Conservation (phyloP, 129 eudicot species). For the Oenanthe sinensis region DNA sequence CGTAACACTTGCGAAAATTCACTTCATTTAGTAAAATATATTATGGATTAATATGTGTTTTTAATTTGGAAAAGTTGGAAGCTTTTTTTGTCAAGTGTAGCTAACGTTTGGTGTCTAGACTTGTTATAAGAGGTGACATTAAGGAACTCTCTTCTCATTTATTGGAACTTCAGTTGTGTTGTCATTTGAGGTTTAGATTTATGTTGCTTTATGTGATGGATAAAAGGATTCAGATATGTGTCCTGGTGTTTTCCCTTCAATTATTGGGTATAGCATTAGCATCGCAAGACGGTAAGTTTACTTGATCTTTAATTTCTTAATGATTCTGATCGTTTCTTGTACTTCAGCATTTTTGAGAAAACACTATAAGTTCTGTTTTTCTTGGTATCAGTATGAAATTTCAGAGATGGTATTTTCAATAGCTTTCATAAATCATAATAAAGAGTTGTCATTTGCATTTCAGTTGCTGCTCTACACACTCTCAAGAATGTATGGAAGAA, state of each 20-base stretch:
- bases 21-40: not conserved
- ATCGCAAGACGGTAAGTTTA: conserved; percentile 14
- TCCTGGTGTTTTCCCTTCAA: conserved; percentile 8
- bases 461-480: conserved; percentile 45
- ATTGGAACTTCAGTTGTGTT: not conserved
- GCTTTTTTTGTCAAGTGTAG: not conserved
- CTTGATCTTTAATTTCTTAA: not conserved
- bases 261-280: conserved; percentile 7
- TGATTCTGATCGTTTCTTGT: not conserved
- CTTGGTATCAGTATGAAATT: not conserved
- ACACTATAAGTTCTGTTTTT: not conserved
- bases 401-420: not conserved
- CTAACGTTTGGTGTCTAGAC: not conserved
- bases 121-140: not conserved
- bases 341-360: no score
- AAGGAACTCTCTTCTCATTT: not conserved
- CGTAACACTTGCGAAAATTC: no score
- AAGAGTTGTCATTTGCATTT: conserved; percentile 4
- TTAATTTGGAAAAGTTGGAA: not conserved
- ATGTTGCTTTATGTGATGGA: not conserved
- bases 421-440: no score
- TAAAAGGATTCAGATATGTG: not conserved
- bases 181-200: not conserved
- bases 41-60: not conserved
- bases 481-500: conserved; percentile 47